Base-by-base conservation (phyloP, 495 filamentous ascomycete species). In the Parathielavia appendiculata region DNA sequence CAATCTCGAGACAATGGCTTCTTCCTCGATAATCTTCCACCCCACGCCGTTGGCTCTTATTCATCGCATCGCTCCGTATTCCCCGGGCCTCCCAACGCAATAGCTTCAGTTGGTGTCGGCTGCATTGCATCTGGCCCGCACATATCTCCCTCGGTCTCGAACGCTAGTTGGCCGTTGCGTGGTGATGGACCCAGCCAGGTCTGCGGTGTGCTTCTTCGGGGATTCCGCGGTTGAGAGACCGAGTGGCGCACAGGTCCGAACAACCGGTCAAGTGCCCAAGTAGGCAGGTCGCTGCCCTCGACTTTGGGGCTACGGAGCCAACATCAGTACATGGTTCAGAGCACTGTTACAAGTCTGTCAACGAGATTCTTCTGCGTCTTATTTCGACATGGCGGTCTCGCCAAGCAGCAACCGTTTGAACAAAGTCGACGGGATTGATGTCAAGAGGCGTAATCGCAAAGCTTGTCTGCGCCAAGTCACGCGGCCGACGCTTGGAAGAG, bases 261-360 rank as follows among this genome's bases (percentile, higher is more conserved):
- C 26, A 30, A 6, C 26, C 53, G 53, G 53, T 26, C 19, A 14
- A 38, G 32, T 30, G 30, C 53, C 53, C 53, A 56, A 56, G 30
- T 46, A 47, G 53, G 53, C 44, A 56, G 53, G 53, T 56, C 26
- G 43, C 40, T 12, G 10, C 9, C 40, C n/a, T 8, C 14, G 9
- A 16, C 17, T 17, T 16, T 43, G 6, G 6, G 6, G 26, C 26
- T 30, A 6, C 26, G 2, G 26, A 30, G 26, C 26, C n/a, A 6
- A 30, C 3, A 30, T 6, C 26, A 30, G 26, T 2, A 6, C 26
- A 6, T 30, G 6, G 26, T 6, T 6, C 26, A 30, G 26, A 3
- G 26, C 2, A 2, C 3, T 39, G 11, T 16, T 39, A 11, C n/a
- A 16, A 11, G 36, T 39, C 36, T 39, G 36, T 11, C 36, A 4